Base-by-base conservation (phyloP, 805 yeast genomes). In the Candida succiphila region DNA sequence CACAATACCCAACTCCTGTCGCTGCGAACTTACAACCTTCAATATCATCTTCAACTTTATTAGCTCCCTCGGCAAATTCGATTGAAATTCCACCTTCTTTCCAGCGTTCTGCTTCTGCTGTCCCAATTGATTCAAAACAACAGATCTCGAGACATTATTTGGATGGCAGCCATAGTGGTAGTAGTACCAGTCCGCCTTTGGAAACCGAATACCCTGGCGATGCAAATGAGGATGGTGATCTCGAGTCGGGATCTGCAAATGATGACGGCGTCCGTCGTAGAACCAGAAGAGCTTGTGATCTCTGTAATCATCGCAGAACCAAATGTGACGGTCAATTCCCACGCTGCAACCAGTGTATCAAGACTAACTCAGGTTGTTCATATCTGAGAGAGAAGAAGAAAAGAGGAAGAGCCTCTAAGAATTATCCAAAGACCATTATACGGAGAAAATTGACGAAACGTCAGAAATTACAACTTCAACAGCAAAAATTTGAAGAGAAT, bases 271-370 rank as follows among this genome's bases (percentile, higher is more conserved):
- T n/a, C n/a, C n/a, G 7, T 5, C 4, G n/a, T 31, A 39, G 55
- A 35, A 49, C 51, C 12, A 42, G 44, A 26, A 45, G 68, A 29
- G 73, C 73, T 1, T 68, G 74, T 42, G 75, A 68, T 41, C 46
- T 56, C 14, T 68, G 74, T 46, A 66, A 66, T 40, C 58, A 56
- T 33, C 58, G 61, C 33, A 51, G 73, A 36, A 63, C 70, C 2
- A 65, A 64, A 36, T 68, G 75, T 44, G 67, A 67, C 35, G 75
- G 75, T 3, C 54, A 49, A 17, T 40, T 40, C 5, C 75, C 73
- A 1, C 31, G 37, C 7, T 68, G 74, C 40, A 42, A 52, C 3
- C 68, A 65, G 36, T 68, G 75, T 36, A 15, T 39, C 1, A 55
- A 52, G 32, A 38, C 54, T 2, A 44, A 48, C 25, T 43, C 51